These are phyloP conservation scores for Epichloe festucae DNA, from an alignment of 2,329 filamentous ascomycete genomes.

Conservation along the genomic window DNA sequence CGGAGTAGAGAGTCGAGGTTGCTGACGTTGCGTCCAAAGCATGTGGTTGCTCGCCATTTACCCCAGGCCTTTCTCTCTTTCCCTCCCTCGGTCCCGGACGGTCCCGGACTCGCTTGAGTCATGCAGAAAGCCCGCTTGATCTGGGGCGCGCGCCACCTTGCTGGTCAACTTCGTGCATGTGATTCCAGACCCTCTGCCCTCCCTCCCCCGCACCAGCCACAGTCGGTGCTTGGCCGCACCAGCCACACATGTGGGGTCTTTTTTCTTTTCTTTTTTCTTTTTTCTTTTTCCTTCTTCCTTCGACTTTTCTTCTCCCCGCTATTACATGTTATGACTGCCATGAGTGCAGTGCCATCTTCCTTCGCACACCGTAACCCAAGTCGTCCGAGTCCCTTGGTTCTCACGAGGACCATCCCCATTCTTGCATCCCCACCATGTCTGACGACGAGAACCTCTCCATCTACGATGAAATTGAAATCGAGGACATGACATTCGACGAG, in stretches of 20 bases:
- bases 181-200: background rate
- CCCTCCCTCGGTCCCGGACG: background rate
- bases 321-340: too few species aligned
- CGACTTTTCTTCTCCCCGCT: background rate
- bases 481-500: constrained; percentile 89
- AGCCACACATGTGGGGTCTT: constrained; percentile 7
- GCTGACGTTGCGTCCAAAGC: background rate
- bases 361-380: too few species aligned
- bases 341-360: too few species aligned
- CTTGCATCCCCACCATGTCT: constrained; percentile 31
- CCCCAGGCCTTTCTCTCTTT: background rate
- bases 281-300: background rate
- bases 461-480: constrained; percentile 97
- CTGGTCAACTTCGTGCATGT: background rate
- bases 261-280: constrained; percentile 5
- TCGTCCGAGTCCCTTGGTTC: too few species aligned
- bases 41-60: background rate
- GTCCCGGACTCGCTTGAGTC: too few species aligned
- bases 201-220: background rate
- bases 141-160: background rate
- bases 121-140: background rate
- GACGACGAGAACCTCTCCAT: constrained; percentile 56
- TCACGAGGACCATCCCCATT: too few species aligned
- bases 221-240: background rate
- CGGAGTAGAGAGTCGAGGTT: background rate